phyloP scores from a whole-genome alignment of 257 asterid genomes.

The Ilex aquifolium region DNA sequence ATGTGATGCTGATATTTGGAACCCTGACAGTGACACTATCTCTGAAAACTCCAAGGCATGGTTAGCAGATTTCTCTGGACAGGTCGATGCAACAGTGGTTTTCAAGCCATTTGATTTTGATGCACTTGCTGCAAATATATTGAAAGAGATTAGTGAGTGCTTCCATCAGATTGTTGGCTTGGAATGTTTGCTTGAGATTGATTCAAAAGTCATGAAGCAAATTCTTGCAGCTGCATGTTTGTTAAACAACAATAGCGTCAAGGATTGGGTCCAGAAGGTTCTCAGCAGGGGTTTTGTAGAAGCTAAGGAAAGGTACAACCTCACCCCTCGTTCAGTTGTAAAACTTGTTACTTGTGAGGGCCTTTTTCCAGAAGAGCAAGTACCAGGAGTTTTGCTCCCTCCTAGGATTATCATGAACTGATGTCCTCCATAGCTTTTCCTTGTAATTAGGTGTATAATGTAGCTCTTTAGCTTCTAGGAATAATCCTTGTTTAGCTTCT shows the following conservation, averaged over 20 bases:
- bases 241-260: slow-evolving; percentile 34
- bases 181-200: slow-evolving; percentile 61
- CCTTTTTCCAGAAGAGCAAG: slow-evolving; percentile 13
- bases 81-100: slow-evolving; percentile 33
- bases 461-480: slow-evolving; percentile 17
- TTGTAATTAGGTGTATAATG: slow-evolving; percentile 21
- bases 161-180: slow-evolving; percentile 27
- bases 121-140: slow-evolving; percentile 28
- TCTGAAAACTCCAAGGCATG: slow-evolving; percentile 40
- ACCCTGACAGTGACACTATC: slow-evolving; percentile 33
- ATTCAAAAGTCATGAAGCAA: slow-evolving; percentile 50
- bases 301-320: slow-evolving; percentile 47
- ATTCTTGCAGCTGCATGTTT: slow-evolving; percentile 50
- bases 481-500: slow-evolving; percentile 15
- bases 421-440: slow-evolving; percentile 10
- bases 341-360: slow-evolving; percentile 40
- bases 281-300: slow-evolving; percentile 43
- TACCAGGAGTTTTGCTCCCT: slow-evolving; percentile 48
- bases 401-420: slow-evolving; percentile 36
- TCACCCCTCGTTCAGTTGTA: slow-evolving; percentile 42
- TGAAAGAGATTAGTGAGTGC: slow-evolving; percentile 31
- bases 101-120: slow-evolving; percentile 49
- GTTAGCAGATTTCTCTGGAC: slow-evolving; percentile 48
- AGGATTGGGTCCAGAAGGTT: slow-evolving; percentile 58
- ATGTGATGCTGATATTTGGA: slow-evolving; percentile 17